phyloP scores from a whole-genome alignment of 192 early-diverging fungal genomes.

The Backusella parvicylindrica region DNA sequence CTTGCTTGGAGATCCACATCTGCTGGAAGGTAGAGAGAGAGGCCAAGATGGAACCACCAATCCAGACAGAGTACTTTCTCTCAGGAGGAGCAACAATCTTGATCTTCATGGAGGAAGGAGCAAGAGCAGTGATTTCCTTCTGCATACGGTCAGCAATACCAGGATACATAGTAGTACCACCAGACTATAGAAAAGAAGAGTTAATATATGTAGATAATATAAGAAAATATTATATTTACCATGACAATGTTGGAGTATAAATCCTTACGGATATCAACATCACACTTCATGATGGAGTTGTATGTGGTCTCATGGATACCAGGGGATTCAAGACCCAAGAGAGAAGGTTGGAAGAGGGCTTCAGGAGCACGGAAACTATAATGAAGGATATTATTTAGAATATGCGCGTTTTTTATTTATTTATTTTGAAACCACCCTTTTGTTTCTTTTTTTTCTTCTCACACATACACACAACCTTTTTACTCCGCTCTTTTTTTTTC shows the following conservation, averaged over 20 bases:
- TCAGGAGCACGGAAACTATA: conserved; percentile 88
- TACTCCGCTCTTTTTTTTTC: neutral
- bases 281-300: conserved; percentile 96
- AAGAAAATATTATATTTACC: neutral
- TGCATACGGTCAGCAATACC: conserved; percentile 95
- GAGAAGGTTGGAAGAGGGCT: conserved; percentile 93
- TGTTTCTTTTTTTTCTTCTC: neutral
- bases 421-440: neutral
- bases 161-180: conserved; percentile 96
- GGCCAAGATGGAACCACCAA: conserved; percentile 94
- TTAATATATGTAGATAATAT: neutral
- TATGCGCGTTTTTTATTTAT: neutral
- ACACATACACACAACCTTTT: neutral
- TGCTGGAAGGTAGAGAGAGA: conserved; percentile 97
- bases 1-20: conserved; percentile 94
- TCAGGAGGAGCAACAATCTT: conserved; percentile 96
- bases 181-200: conserved; percentile 44
- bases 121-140: conserved; percentile 92
- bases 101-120: conserved; percentile 90
- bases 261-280: conserved; percentile 93
- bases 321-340: conserved; percentile 82
- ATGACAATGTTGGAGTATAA: conserved; percentile 96
- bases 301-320: conserved; percentile 97
- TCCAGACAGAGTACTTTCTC: conserved; percentile 98
- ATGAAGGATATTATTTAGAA: neutral